Base-by-base conservation (phyloP, 164 flowering plant genomes). In the Magnolia sinica region DNA sequence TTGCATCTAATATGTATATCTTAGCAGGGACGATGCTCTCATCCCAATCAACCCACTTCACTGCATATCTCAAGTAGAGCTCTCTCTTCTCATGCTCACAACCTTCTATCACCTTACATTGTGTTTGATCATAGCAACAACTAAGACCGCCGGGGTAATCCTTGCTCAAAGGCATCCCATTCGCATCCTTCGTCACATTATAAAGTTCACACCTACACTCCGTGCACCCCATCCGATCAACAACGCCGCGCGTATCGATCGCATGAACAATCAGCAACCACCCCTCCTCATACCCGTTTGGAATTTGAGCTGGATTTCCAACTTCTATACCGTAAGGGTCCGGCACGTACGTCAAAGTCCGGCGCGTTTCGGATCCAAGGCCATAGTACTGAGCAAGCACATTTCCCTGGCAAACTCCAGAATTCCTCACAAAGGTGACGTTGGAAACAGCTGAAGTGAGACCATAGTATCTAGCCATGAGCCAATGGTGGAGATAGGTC, bases 401-500 rank as follows among this genome's bases (percentile, higher is more conserved):
- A 74, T 79, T 20, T 1, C 70, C 68, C 74, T 83, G 85, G 76
- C 98, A 94, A 22, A 89, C 50, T 31, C 98, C 98, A 74, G 74
- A 76, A 75, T 94, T 94, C 70, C 85, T 74, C 18, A 78, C 85
- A 13, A 3, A 3, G 45, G 29, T 18, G 16, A 16, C 20, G 7
- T 19, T 5, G 14, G 37, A 8, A 29, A 13, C 50, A 16, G 18
- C 50, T 16, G 71, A 68, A 37, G 71, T 5, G 20, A 1, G 50
- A 19, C 72, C 82, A 74, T 84, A 85, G 83, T 92, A 96, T 76
- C 90, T 86, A 4, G 2, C 65, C 9, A 92, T 78, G 20, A 89
- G 71, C 98, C 98, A 94, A 72, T 96, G 99, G 78, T 96, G 99
- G 64, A 94, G 93, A 85, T 96, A 96, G 71, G 95, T 91, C 75